Conservation (phyloP, 805 yeast genomes). For the Starmerella stigmatis region DNA sequence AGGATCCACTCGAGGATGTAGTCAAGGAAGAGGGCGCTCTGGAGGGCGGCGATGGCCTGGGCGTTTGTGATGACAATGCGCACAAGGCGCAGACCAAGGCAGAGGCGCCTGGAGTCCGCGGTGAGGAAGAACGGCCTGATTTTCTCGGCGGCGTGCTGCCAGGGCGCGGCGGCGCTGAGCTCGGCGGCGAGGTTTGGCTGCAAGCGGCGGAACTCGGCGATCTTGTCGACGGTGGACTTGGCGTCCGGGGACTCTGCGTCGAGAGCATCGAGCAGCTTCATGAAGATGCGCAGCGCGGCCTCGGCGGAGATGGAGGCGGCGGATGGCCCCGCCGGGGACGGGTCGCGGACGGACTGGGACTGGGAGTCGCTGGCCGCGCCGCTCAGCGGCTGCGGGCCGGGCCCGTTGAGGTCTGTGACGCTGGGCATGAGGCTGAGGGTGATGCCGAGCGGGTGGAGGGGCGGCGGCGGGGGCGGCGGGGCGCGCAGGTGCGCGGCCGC, state of each 20-base stretch:
- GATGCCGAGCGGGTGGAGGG: conserved; percentile 2
- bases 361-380: not conserved
- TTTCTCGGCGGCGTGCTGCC: conserved; percentile 32
- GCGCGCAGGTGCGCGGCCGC: conserved; percentile 28
- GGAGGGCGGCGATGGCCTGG: conserved; percentile 45
- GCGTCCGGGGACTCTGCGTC: conserved; percentile 13
- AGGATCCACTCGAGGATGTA: conserved; percentile 54
- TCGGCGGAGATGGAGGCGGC: not conserved
- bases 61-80: conserved; percentile 50
- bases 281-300: conserved; percentile 3
- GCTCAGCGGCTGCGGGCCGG: not conserved
- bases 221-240: conserved; percentile 9
- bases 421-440: conserved; percentile 17
- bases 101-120: conserved; percentile 49
- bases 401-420: conserved; percentile 7
- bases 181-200: conserved; percentile 16
- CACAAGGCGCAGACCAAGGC: conserved; percentile 66
- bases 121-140: conserved; percentile 53
- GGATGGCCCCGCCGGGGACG: not conserved
- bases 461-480: conserved; percentile 5
- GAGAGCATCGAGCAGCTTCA: conserved; percentile 14
- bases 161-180: conserved; percentile 15
- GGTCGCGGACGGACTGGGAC: not conserved
- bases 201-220: conserved; percentile 15
- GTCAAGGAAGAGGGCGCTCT: conserved; percentile 44